These are phyloP conservation scores for Tagetes patula DNA, from an alignment of 129 eudicot species.

Conservation along the genomic window DNA sequence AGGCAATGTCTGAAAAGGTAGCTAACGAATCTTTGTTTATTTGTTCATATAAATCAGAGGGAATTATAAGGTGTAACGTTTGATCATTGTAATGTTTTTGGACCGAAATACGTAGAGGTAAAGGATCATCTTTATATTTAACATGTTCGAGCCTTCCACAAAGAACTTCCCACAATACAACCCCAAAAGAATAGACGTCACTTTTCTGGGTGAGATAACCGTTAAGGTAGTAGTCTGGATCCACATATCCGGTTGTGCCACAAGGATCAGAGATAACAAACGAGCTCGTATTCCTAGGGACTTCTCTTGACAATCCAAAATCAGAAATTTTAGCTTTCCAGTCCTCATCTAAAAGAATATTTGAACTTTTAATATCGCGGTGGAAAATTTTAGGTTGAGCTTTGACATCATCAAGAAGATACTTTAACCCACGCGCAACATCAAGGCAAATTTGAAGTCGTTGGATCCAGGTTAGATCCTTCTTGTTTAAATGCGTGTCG, in stretches of 20 bases:
- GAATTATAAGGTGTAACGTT: not conserved
- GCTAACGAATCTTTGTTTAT: not conserved
- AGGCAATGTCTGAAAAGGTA: constrained; percentile 13
- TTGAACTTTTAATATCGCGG: not conserved
- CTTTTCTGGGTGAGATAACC: not conserved
- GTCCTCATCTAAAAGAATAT: constrained; percentile 1
- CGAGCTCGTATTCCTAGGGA: not conserved
- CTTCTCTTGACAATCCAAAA: not conserved
- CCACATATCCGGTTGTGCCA: not conserved
- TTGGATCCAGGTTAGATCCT: constrained; percentile 31
- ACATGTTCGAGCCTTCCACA: not conserved
- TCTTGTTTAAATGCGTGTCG: not conserved
- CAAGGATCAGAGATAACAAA: not conserved
- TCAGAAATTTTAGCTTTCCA: constrained; percentile 7
- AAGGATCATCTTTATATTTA: not conserved
- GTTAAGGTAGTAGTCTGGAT: not conserved
- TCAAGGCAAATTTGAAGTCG: not conserved
- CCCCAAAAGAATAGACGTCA: not conserved
- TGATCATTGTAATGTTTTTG: not conserved
- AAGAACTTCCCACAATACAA: not conserved
- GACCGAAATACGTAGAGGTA: not conserved
- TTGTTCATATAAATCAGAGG: not conserved
- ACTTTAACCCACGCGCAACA: not conserved
- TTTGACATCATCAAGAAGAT: constrained; percentile 1
- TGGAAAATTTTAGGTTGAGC: not conserved